phyloP scores from a whole-genome alignment of 2,329 filamentous ascomycete species.

The Pseudogymnoascus sp. region DNA sequence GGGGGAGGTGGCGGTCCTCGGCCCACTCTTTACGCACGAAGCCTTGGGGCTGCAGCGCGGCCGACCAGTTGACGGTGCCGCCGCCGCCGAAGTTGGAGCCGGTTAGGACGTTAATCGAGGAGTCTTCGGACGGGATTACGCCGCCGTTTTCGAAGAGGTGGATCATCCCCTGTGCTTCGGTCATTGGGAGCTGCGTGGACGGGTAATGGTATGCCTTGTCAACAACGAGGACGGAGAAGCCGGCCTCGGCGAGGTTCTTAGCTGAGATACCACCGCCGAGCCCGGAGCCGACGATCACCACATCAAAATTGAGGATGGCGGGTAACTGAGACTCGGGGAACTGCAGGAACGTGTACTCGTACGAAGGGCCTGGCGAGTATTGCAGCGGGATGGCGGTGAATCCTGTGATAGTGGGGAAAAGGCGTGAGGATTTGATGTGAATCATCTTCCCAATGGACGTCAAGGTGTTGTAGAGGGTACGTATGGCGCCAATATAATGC shows the following conservation, averaged over 20 bases:
- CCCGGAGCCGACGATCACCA: constrained; percentile 80
- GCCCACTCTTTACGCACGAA: constrained; percentile 80
- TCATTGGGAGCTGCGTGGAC: constrained; percentile 67
- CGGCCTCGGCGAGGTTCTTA: constrained; percentile 72
- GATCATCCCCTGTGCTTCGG: constrained; percentile 48
- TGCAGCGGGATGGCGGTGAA: constrained; percentile 48
- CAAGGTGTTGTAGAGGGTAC: constrained; percentile 49
- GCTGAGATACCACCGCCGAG: constrained; percentile 78
- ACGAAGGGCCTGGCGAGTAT: constrained; percentile 30
- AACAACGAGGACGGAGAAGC: constrained; percentile 68
- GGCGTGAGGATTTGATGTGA: constrained; percentile 43
- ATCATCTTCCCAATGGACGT: constrained; percentile 42
- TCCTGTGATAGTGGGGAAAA: constrained; percentile 48
- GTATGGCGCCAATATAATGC: constrained; percentile 48
- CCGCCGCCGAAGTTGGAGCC: constrained; percentile 79
- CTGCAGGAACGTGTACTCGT: constrained; percentile 28
- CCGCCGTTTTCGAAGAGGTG: constrained; percentile 67
- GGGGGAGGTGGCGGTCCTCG: constrained; percentile 52
- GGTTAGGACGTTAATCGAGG: constrained; percentile 53
- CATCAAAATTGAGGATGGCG: constrained; percentile 65
- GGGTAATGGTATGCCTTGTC: constrained; percentile 77
- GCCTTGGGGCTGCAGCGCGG: constrained; percentile 58
- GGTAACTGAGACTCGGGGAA: constrained; percentile 29
- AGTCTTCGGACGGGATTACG: constrained; percentile 47
- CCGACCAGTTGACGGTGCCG: constrained; percentile 81